A percentile compares a stretch with the other conserved stretches of the same genome.
Evolutionary conservation across 768 basidiomycete species (phyloP).

Genomic region (Tylopilus intermedius): DNA sequence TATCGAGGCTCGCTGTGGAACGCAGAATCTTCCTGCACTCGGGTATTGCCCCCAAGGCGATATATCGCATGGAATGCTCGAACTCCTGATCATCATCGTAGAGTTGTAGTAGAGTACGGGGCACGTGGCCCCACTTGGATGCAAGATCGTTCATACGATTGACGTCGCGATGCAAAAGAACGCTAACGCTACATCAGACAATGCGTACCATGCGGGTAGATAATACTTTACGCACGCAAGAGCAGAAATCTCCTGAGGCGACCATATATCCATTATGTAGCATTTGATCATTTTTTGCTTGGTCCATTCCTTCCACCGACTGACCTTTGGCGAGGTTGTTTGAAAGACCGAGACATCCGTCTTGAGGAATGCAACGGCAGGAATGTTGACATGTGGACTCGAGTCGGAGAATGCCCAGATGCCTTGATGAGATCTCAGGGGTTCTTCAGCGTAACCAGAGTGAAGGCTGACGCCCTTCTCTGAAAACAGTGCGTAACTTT

Average conservation of each 20-base stretch:
- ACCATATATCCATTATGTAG: slow-evolving; percentile 5
- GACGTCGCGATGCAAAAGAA: background rate
- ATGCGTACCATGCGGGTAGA: background rate
- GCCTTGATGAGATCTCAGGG: background rate
- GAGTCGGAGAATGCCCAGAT: slow-evolving; percentile 7
- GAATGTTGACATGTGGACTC: background rate
- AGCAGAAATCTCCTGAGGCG: background rate
- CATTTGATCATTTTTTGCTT: background rate
- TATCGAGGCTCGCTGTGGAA: background rate
- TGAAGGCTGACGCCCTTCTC: background rate
- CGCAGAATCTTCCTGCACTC: background rate
- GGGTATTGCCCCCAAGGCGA: background rate
- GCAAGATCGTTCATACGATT: slow-evolving; percentile 1
- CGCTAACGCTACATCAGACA: background rate
- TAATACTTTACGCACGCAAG: background rate
- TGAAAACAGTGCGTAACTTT: slow-evolving; percentile 1
- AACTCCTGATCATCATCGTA: background rate
- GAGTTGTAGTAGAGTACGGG: slow-evolving; percentile 1
- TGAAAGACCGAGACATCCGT: slow-evolving; percentile 2
- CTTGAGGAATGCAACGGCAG: background rate
- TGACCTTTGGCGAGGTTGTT: background rate
- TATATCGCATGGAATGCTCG: background rate
- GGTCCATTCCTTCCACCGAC: slow-evolving; percentile 6
- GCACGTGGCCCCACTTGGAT: background rate
- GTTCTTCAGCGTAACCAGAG: background rate